phyloP scores from a whole-genome alignment of 2,329 filamentous ascomycete species.

The Exophiala sp. region DNA sequence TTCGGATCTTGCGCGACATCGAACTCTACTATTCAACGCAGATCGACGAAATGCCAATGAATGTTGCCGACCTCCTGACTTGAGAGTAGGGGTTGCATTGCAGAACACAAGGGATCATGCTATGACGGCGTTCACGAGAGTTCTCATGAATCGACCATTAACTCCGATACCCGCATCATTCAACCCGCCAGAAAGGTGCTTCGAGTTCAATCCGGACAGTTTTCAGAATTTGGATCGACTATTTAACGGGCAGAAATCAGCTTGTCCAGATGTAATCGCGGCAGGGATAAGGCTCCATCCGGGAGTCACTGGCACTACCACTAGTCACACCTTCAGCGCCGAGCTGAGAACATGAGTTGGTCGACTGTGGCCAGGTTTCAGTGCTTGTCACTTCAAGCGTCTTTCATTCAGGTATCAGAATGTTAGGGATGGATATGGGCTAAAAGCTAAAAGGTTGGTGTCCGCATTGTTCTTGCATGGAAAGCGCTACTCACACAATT shows the following conservation, averaged over 20 bases:
- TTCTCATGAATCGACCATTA: no score
- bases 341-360: neutral
- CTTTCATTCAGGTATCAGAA: neutral
- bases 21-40: conserved; percentile 96
- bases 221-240: no score
- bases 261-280: no score
- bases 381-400: neutral
- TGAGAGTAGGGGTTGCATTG: conserved; percentile 1
- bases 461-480: no score
- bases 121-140: no score
- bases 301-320: no score
- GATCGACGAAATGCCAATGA: conserved; percentile 99
- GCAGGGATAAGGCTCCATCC: no score
- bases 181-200: neutral
- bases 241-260: no score
- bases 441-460: conserved; percentile 14
- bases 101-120: neutral
- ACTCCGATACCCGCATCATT: no score
- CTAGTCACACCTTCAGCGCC: neutral
- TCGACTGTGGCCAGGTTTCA: neutral
- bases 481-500: no score
- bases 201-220: no score
- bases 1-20: conserved; percentile 94
- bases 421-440: conserved; percentile 23
- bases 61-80: conserved; percentile 63